phyloP scores from a whole-genome alignment of 192 early-diverging fungal genomes.

The Coemansia sp. region DNA sequence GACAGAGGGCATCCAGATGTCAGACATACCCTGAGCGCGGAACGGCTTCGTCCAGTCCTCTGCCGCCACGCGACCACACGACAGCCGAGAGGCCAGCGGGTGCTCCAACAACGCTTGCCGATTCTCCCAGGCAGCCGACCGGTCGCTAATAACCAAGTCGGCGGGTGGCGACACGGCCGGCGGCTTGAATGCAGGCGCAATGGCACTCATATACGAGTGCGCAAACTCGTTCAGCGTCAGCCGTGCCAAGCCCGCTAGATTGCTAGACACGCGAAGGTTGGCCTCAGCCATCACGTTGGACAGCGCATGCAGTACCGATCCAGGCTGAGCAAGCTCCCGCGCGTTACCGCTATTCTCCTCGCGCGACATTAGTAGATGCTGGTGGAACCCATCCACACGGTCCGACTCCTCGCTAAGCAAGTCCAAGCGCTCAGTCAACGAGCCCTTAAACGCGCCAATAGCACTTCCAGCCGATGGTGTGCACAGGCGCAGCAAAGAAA shows the following conservation, averaged over 20 bases:
- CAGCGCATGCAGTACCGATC: conserved; percentile 42
- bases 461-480: conserved; percentile 32
- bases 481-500: conserved; percentile 45
- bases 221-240: conserved; percentile 33
- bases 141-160: conserved; percentile 65
- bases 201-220: conserved; percentile 36
- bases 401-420: conserved; percentile 12
- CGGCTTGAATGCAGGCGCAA: conserved; percentile 58
- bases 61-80: conserved; percentile 24
- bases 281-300: conserved; percentile 43
- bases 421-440: conserved; percentile 27
- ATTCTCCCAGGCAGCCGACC: conserved; percentile 62
- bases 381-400: conserved; percentile 7
- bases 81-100: conserved; percentile 32
- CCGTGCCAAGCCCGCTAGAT: conserved; percentile 36
- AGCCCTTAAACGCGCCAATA: conserved; percentile 24
- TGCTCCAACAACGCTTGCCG: conserved; percentile 37
- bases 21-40: conserved; percentile 59
- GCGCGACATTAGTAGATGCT: conserved; percentile 26
- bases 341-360: neutral
- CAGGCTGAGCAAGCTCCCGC: conserved; percentile 11
- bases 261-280: conserved; percentile 38
- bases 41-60: conserved; percentile 51
- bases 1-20: conserved; percentile 75
- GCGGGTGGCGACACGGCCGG: conserved; percentile 66